Evolutionary conservation across 306 rosid genomes (phyloP), one percentile per base, ranked within the genome.

Genomic region (Crotalaria pallida): DNA sequence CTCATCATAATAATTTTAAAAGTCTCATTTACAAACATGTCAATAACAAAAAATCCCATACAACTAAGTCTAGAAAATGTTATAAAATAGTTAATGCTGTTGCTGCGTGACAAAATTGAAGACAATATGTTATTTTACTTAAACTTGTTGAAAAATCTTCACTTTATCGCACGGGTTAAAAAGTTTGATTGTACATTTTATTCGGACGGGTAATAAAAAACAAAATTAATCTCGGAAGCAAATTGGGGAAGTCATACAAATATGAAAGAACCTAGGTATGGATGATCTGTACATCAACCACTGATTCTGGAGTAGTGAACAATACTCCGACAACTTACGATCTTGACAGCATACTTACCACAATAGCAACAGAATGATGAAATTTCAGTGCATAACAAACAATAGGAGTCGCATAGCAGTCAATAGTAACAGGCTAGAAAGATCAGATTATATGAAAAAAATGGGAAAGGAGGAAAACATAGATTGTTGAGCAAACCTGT

Each of bases 401-500:
- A 3, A 10, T 40, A 40, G 13, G 41, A 34, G 9, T 34, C 2
- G 41, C 1, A 11, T 1, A 40, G 13, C n/a, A 10, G 10, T 2
- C n/a, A 11, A 38, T 40, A 10, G 13, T 40, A 40, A 40, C 17
- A 13, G 60, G 48, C 49, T 43, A 21, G 22, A 49, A 10, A 33
- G 66, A 21, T 57, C 65, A 24, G 31, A 4, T 45, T 44, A 31
- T 45, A 36, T 41, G 1, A 13, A 1, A 33, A 33, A 38, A 38
- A 10, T 38, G 9, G 55, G 64, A 45, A 45, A 36, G 55, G 24
- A 36, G 55, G 24, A 77, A 75, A 78, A 82, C 33, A 62, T 2
- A 74, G 26, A 22, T 22, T 10, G 69, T 60, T 19, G 15, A 69
- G 72, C 85, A 70, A 47, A 95, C 99, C 99, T 95, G 87, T 91